These are phyloP conservation scores for Exophiala phaeomuriformis DNA, from an alignment of 2,329 filamentous ascomycete species.

Conservation along the genomic window DNA sequence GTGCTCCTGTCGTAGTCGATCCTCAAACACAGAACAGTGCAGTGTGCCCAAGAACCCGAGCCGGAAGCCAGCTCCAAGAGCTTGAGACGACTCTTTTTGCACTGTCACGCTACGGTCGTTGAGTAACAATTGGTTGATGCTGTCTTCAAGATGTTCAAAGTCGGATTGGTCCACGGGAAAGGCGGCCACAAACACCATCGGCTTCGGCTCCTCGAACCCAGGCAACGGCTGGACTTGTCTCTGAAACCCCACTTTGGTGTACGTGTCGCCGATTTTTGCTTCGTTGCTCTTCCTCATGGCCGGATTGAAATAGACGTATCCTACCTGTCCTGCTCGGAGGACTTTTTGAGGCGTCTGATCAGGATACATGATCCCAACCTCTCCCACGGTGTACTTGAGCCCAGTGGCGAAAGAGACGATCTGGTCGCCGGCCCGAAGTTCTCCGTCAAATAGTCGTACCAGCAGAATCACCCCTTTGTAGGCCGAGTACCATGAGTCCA, in stretches of 20 bases:
- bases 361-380: conserved; percentile 95
- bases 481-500: conserved; percentile 97
- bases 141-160: conserved; percentile 81
- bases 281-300: conserved; percentile 97
- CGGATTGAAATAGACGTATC: conserved; percentile 94
- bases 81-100: conserved; percentile 89
- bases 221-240: conserved; percentile 70
- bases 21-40: conserved; percentile 98
- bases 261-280: conserved; percentile 92
- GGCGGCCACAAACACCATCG: conserved; percentile 97
- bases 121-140: conserved; percentile 84
- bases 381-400: conserved; percentile 83
- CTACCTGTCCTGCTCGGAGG: conserved; percentile 85
- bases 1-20: conserved; percentile 87
- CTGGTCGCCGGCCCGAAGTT: conserved; percentile 71
- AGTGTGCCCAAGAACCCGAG: conserved; percentile 92
- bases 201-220: conserved; percentile 93
- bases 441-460: conserved; percentile 84
- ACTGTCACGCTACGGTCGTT: conserved; percentile 94
- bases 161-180: conserved; percentile 89
- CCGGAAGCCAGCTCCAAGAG: conserved; percentile 86
- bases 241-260: conserved; percentile 73
- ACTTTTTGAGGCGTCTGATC: conserved; percentile 71
- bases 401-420: conserved; percentile 84
- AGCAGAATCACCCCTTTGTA: conserved; percentile 90